phyloP scores from a whole-genome alignment of 2,329 filamentous ascomycete species.

The Paraconiothyrium sp. region DNA sequence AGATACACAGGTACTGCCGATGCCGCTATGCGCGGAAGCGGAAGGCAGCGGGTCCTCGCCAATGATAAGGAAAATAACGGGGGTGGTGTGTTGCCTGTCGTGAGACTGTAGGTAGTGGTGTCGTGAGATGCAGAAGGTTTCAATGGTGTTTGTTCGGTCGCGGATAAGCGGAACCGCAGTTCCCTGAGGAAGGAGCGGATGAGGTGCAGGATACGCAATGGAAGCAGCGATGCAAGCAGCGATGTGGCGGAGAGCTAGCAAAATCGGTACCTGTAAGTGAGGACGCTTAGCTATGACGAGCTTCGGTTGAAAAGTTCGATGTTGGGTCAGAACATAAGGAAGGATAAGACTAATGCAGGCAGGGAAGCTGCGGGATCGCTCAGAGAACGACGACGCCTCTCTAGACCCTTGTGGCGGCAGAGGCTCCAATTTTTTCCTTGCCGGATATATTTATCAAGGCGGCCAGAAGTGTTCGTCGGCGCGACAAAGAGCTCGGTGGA shows the following conservation, averaged over 20 bases:
- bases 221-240: slow-evolving; percentile 1
- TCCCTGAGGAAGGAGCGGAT: not conserved
- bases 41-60: slow-evolving; percentile 1
- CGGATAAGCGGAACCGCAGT: slow-evolving; percentile 12
- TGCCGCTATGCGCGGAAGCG: not conserved
- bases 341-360: slow-evolving; percentile 11
- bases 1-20: slow-evolving; percentile 1
- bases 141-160: not conserved
- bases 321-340: not conserved
- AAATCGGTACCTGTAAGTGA: slow-evolving; percentile 3
- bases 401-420: slow-evolving; percentile 22
- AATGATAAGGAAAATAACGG: not conserved
- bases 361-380: slow-evolving; percentile 15
- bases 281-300: slow-evolving; percentile 7
- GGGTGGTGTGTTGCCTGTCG: not conserved
- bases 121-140: not conserved
- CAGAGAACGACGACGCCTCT: slow-evolving; percentile 4
- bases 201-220: slow-evolving; percentile 1
- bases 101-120: not conserved
- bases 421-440: slow-evolving; percentile 25
- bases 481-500: slow-evolving; percentile 36
- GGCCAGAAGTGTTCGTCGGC: slow-evolving; percentile 46
- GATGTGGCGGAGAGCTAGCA: slow-evolving; percentile 11
- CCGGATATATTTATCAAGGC: slow-evolving; percentile 22
- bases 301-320: not conserved